Base-by-base conservation (phyloP, 1,284 basidiomycete genomes). In the Boletus hoseneyae region DNA sequence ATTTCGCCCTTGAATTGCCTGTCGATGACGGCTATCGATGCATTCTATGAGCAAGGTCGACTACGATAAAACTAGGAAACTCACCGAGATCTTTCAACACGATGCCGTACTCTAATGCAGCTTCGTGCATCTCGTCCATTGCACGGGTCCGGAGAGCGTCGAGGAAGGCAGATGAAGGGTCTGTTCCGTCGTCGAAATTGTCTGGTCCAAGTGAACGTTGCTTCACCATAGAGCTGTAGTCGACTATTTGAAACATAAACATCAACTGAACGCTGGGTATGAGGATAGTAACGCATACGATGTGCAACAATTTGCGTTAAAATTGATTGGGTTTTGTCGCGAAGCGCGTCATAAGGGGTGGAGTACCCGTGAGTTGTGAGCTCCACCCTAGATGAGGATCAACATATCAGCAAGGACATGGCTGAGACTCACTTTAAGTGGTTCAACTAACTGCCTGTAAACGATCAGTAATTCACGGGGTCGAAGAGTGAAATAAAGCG, bases 1-100 rank as follows among this genome's bases (percentile, higher is more conserved):
- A 90, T 88, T 56, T 91, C 80, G 30, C 83, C 87, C 71, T 90
- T 90, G 73, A 90, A 90, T 58, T 89, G 84, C 32, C 87, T 73
- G 62, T 90, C 87, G 51, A 90, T 90, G 51, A 90, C 87, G 53
- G 87, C 87, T 83, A 47, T 39, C 48, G 48, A 53, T 25, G 16
- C n/a, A 30, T 35, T 36, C 18, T 2, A 44, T 65, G 8, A 52
- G 37, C 25, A 6, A 12, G 23, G 5, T 21, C 18, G 10, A 34
- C 34, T 19, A 18, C 8, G 4, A 37, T 13, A 3, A 37, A 39
- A 19, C 10, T 16, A 11, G 12, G 25, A 34, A 21, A 63, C 75
- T 16, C 57, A 83, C 83, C 83, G 23, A 90, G 78, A 57, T 90
- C 87, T 65, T 88, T 89, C 48, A 90, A 64, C 25, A 86, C 70